Conservation (phyloP, 495 filamentous ascomycete species). For the Alectoria sarmentosa region DNA sequence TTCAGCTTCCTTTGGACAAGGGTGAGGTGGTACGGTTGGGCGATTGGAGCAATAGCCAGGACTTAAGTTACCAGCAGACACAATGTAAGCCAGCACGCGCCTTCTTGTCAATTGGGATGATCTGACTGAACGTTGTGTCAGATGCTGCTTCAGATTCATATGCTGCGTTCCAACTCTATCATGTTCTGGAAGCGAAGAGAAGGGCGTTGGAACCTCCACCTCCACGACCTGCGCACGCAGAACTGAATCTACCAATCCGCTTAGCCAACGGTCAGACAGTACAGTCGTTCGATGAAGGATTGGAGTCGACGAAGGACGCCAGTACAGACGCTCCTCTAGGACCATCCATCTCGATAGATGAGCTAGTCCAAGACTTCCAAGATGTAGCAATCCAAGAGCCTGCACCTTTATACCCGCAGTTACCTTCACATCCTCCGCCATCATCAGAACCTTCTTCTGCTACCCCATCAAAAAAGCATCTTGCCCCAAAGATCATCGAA, state of each 20-base stretch:
- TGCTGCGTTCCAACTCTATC: slow-evolving; percentile 65
- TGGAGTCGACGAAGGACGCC: slow-evolving; percentile 26
- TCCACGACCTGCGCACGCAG: slow-evolving; percentile 59
- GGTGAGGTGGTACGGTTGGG: slow-evolving; percentile 61
- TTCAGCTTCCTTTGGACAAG: slow-evolving; percentile 74
- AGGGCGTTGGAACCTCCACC: slow-evolving; percentile 57
- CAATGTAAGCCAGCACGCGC: slow-evolving; percentile 47
- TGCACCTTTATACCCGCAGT: slow-evolving; percentile 13
- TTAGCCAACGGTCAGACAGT: slow-evolving; percentile 35
- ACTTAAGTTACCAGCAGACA: slow-evolving; percentile 58
- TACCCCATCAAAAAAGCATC: background rate
- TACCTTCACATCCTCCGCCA: background rate
- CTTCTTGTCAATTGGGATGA: background rate
- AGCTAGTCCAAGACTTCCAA: slow-evolving; percentile 20
- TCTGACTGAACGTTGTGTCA: slow-evolving; percentile 29
- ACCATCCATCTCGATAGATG: slow-evolving; percentile 12
- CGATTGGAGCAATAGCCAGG: slow-evolving; percentile 53
- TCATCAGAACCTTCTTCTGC: background rate
- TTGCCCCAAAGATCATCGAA: slow-evolving; percentile 6
- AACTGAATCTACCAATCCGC: slow-evolving; percentile 55
- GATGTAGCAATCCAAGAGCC: slow-evolving; percentile 20
- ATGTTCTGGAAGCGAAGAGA: slow-evolving; percentile 60
- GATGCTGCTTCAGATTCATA: slow-evolving; percentile 83
- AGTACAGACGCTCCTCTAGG: slow-evolving; percentile 5
- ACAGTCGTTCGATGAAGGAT: slow-evolving; percentile 29